Conservation (phyloP, 768 basidiomycete species). For the Boletus rubroflammeus region DNA sequence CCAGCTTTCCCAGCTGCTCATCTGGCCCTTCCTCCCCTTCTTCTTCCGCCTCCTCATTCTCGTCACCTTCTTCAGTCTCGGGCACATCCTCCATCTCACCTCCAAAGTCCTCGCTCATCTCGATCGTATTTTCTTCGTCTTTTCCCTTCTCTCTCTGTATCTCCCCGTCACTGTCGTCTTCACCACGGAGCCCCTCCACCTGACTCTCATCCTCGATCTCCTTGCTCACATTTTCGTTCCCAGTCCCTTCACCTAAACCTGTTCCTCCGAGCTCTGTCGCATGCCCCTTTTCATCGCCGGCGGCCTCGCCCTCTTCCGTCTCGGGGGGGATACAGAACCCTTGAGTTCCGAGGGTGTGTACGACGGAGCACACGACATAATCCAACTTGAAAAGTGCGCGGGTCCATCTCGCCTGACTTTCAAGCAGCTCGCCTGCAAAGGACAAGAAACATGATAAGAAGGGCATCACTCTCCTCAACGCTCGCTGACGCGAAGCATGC, state of each 20-base stretch:
- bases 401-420: slow-evolving; percentile 57
- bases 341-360: slow-evolving; percentile 70
- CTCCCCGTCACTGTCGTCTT: slow-evolving; percentile 40
- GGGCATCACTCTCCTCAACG: slow-evolving; percentile 54
- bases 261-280: slow-evolving; percentile 63
- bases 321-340: slow-evolving; percentile 95
- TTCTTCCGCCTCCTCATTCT: slow-evolving; percentile 48
- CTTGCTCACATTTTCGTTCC: slow-evolving; percentile 84
- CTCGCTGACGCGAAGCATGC: slow-evolving; percentile 30
- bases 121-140: slow-evolving; percentile 74
- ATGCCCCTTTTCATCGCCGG: slow-evolving; percentile 39
- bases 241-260: slow-evolving; percentile 86
- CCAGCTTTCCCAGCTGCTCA: slow-evolving; percentile 79
- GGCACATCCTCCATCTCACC: slow-evolving; percentile 83
- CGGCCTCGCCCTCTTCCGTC: slow-evolving; percentile 50
- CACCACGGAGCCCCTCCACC: slow-evolving; percentile 85
- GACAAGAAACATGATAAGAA: slow-evolving; percentile 67
- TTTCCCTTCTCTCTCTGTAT: slow-evolving; percentile 38
- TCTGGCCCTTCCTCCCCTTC: slow-evolving; percentile 60
- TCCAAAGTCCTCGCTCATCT: slow-evolving; percentile 89
- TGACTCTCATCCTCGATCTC: slow-evolving; percentile 97
- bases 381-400: slow-evolving; percentile 81
- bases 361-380: slow-evolving; percentile 69
- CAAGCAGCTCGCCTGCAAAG: slow-evolving; percentile 57
- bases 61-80: slow-evolving; percentile 43